Conservation (phyloP, 106 monocot genomes). For the Ottelia alismoides region DNA sequence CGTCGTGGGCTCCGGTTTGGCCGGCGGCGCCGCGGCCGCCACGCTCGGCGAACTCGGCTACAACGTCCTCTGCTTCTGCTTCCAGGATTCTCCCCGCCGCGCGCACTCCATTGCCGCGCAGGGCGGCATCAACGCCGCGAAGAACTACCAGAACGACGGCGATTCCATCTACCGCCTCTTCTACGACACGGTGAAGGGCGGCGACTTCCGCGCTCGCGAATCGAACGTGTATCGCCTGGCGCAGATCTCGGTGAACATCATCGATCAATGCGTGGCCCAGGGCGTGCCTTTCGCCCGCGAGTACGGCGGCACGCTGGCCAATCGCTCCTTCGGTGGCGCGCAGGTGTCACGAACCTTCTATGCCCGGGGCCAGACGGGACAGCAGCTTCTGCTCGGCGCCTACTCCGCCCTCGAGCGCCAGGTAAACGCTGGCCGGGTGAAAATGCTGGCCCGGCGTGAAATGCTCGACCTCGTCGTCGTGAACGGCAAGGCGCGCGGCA, state of each 20-base stretch:
- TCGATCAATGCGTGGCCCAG: conserved; percentile 29
- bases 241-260: conserved; percentile 66
- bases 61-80: conserved; percentile 74
- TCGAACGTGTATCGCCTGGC: conserved; percentile 69
- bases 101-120: conserved; percentile 92
- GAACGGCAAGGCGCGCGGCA: too few relatives aligned
- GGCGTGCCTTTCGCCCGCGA: conserved; percentile 76
- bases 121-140: conserved; percentile 37
- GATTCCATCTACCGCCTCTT: conserved; percentile 78
- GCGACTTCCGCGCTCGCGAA: conserved; percentile 73
- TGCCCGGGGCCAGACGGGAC: conserved; percentile 9
- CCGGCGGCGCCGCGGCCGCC: too few relatives aligned
- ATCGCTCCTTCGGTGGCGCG: conserved; percentile 60
- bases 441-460: conserved; percentile 48
- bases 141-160: conserved; percentile 31
- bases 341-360: conserved; percentile 7
- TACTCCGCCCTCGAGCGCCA: conserved; percentile 55
- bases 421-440: conserved; percentile 55
- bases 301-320: conserved; percentile 78
- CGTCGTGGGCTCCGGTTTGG: too few relatives aligned
- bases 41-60: conserved; percentile 28
- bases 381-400: conserved; percentile 30
- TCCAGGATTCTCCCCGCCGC: conserved; percentile 62
- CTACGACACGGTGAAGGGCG: conserved; percentile 57
- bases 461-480: conserved; percentile 43